phyloP scores from a whole-genome alignment of 805 yeast species.

The Saccharomyces jurei region DNA sequence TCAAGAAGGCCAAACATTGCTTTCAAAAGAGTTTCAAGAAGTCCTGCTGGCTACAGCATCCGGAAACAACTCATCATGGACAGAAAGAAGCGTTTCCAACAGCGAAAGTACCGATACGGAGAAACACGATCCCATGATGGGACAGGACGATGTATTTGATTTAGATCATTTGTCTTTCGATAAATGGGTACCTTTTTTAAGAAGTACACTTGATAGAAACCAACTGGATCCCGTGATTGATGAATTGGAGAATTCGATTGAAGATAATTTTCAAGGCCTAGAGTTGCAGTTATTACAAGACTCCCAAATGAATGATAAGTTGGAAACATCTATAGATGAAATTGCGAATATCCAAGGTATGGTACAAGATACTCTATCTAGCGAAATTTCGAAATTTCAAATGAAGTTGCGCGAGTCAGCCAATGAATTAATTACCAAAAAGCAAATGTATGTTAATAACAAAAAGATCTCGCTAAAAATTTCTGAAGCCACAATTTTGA shows the following conservation, averaged over 20 bases:
- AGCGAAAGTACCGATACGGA: not conserved
- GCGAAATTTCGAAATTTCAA: conserved; percentile 50
- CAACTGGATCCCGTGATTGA: conserved; percentile 20
- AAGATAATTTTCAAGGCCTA: conserved; percentile 29
- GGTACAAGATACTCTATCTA: conserved; percentile 45
- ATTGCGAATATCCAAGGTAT: conserved; percentile 53
- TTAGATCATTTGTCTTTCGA: conserved; percentile 25
- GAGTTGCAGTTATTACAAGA: conserved; percentile 28
- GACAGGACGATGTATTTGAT: conserved; percentile 17
- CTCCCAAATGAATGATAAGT: conserved; percentile 28
- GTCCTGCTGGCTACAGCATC: conserved; percentile 19
- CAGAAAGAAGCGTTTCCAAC: not conserved
- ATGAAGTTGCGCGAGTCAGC: conserved; percentile 57
- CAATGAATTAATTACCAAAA: conserved; percentile 50
- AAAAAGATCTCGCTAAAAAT: conserved; percentile 62
- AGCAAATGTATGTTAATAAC: conserved; percentile 49
- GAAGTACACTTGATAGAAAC: conserved; percentile 22
- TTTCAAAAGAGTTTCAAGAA: conserved; percentile 27
- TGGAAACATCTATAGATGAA: conserved; percentile 46
- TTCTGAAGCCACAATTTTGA: conserved; percentile 59
- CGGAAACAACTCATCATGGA: not conserved
- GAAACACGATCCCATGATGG: not conserved
- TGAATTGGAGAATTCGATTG: conserved; percentile 26
- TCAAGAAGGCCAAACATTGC: conserved; percentile 18
- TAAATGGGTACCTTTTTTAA: conserved; percentile 29